Evolutionary conservation across 352 stramenopile genomes (phyloP).

Genomic region (Phytophthora pinifolia): DNA sequence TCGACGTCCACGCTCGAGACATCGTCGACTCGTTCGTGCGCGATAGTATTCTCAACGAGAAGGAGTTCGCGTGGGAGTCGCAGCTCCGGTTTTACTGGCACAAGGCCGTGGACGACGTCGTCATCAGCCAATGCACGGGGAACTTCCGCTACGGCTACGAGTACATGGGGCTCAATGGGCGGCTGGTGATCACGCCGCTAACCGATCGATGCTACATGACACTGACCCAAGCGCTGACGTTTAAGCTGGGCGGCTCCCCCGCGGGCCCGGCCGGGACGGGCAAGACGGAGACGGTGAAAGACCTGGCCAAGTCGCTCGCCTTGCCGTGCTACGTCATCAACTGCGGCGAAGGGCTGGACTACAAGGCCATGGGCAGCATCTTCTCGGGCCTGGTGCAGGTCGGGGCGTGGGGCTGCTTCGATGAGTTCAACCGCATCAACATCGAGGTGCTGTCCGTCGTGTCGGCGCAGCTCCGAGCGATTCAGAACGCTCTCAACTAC

Average conservation of each 20-base stretch:
- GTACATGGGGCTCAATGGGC: constrained; percentile 93
- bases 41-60: constrained; percentile 89
- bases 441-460: constrained; percentile 88
- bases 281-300: constrained; percentile 94
- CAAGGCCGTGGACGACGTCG: constrained; percentile 89
- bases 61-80: constrained; percentile 91
- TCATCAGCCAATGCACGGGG: constrained; percentile 91
- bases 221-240: constrained; percentile 91
- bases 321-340: constrained; percentile 93
- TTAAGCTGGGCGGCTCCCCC: constrained; percentile 91
- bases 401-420: constrained; percentile 85
- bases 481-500: constrained; percentile 93
- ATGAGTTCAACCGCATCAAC: constrained; percentile 90
- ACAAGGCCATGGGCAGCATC: constrained; percentile 91
- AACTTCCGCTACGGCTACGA: constrained; percentile 93
- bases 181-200: constrained; percentile 92
- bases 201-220: constrained; percentile 96
- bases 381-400: constrained; percentile 91
- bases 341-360: constrained; percentile 91
- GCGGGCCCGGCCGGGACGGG: constrained; percentile 90
- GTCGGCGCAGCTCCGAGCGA: constrained; percentile 87
- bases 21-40: constrained; percentile 91
- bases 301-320: constrained; percentile 91
- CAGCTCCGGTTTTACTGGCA: constrained; percentile 92
- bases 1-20: constrained; percentile 90